Base-by-base conservation (phyloP, 805 yeast species). In the Kodamaea kaohsiungensis region DNA sequence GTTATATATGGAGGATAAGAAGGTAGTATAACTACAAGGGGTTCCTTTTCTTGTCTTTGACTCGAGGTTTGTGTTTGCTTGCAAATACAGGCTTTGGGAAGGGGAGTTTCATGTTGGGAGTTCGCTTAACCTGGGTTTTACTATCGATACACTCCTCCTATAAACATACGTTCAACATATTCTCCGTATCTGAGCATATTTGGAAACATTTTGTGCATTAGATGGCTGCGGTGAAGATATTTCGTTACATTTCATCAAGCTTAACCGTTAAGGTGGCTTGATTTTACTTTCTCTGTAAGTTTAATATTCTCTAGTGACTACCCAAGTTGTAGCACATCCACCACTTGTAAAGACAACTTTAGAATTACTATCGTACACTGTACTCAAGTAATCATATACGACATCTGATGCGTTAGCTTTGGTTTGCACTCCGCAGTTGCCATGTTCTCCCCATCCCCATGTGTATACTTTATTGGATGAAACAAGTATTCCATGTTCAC, bases 391-490 rank as follows among this genome's bases (percentile, higher is more conserved):
- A 55, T 67, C 70, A 55, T 69, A 76, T 2, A 77, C 72, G 46
- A 72, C 80, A 48, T 50, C 70, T 38, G 54, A 67, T 2, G 59
- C 48, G 16, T 48, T 50, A 46, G 39, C 51, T 10, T 22, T 15
- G 2, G 43, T 39, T 17, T 59, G 51, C 1, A 53, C 49, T 0
- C 97, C 96, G 70, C 98, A 93, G 65, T 93, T 93, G 0, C 99
- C 99, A 68, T 93, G 99, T 64, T 95, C 98, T 12, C 97, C 98
- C 99, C 99, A 93, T 0, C 99, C 99, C 98, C 98, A 95, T 1
- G 92, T 80, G 52, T 64, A 72, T 0, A 91, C 86, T 7, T 53
- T 49, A 40, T 68, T 60, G 13, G 65, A 58, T 1, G 61, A 50
- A 6, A 68, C 64, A 9, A 82, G 61, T 15, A 91, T 61, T 0